Evolutionary conservation across 1,139 yeast species (phyloP), one percentile per base, ranked within the genome.

Genomic region (Dujonia santamariae): DNA sequence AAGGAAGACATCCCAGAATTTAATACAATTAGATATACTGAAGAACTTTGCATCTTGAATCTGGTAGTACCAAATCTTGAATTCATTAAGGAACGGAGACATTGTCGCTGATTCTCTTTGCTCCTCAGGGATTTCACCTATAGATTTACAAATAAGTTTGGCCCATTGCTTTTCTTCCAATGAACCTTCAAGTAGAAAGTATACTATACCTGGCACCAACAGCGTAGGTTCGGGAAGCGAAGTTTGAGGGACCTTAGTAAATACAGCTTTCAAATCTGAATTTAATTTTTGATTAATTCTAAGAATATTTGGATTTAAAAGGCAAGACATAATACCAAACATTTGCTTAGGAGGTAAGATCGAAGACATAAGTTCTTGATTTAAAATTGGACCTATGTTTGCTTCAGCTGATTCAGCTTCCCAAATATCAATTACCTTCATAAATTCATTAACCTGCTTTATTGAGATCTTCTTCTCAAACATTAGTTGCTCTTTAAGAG

Each of bases 31-130:
- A 0, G 48, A 52, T 15, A 68, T 73, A 19, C 60, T 61, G 51
- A 71, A 79, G 39, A 52, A 63, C 2, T 56, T 54, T 0, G 78
- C 73, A 42, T 75, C 63, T 47, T 82, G 87, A 32, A 82, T 64
- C 28, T 61, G 57, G 39, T 71, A 67, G 19, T 77, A 57, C 45
- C 79, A 78, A 3, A 54, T 48, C 34, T 67, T 67, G 40, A 72
- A 75, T 47, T 82, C 90, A 42, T 77, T 78, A 8, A 70, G 44
- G 2, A 77, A 51, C 11, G 72, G 64, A 14, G 18, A 16, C 57
- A 42, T 2, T 8, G 28, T 24, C n/a, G 26, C 32, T 13, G 16
- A 18, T 12, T 22, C 30, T 7, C 18, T 20, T 4, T 6, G 7
- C 9, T 17, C 20, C 8, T 3, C 2, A 9, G 19, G 20, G 4